A percentile compares a stretch with the other conserved stretches of the same genome.
Conservation (phyloP, 169 alveolate genomes). For the Perkinsus olseni region DNA sequence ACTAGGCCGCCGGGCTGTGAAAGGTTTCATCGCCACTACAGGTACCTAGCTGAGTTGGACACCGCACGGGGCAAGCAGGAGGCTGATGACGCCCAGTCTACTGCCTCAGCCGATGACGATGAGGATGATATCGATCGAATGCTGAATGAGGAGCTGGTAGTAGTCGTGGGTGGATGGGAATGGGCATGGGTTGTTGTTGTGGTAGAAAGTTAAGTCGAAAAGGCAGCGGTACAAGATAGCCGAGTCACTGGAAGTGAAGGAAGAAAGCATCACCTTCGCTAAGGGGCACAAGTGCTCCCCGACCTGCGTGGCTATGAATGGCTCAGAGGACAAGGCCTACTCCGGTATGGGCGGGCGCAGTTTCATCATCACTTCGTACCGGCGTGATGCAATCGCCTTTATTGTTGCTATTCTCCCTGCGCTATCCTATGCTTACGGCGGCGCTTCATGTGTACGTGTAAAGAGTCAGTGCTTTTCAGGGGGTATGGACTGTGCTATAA, state of each 20-base stretch:
- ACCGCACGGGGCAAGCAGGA: not conserved
- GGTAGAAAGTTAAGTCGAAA: not conserved
- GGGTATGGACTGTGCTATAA: constrained; percentile 31
- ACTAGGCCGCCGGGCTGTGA: not conserved
- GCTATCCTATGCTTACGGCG: too few relatives aligned
- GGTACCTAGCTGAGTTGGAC: not conserved
- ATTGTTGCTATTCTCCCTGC: too few relatives aligned
- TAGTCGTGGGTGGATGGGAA: not conserved
- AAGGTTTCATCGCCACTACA: not conserved
- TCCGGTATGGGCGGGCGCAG: not conserved
- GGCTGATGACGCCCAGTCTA: not conserved
- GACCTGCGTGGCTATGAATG: constrained; percentile 20
- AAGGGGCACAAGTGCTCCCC: constrained; percentile 30
- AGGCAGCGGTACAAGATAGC: not conserved
- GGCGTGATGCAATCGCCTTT: too few relatives aligned
- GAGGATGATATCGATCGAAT: not conserved
- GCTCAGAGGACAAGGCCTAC: constrained; percentile 9
- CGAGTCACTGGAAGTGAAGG: not conserved
- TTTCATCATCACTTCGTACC: too few relatives aligned
- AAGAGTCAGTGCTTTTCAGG: too few relatives aligned
- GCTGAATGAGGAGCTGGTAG: not conserved
- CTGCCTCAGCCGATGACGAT: not conserved
- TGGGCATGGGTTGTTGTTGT: not conserved
- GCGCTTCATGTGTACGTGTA: too few relatives aligned
- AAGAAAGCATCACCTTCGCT: constrained; percentile 1